These are phyloP conservation scores for Agarophyton chilense DNA, from an alignment of 23 red algal genomes.

Conservation along the genomic window DNA sequence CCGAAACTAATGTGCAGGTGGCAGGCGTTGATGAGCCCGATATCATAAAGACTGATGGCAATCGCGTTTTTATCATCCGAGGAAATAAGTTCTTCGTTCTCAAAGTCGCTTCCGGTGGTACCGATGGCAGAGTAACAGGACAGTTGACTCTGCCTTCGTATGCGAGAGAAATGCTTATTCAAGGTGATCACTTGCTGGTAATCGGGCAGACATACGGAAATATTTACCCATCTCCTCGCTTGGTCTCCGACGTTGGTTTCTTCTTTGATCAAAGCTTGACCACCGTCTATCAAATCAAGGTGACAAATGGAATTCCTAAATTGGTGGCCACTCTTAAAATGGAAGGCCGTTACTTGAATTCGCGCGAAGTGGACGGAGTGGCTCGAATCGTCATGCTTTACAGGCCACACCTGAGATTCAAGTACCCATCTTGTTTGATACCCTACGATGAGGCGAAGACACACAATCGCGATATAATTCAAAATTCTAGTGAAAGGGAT, in stretches of 20 bases:
- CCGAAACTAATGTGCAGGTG: conserved; percentile 61
- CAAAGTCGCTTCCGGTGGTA: not conserved
- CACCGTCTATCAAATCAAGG: conserved; percentile 52
- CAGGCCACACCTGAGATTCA: conserved; percentile 8
- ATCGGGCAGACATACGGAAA: conserved; percentile 13
- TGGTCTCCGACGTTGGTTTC: not conserved
- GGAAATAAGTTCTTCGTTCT: conserved; percentile 52
- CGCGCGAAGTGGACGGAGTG: conserved; percentile 54
- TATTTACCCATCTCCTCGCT: not conserved
- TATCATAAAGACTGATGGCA: conserved; percentile 71
- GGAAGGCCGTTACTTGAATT: conserved; percentile 63
- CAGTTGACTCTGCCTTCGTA: conserved; percentile 13
- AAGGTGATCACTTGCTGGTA: conserved; percentile 35
- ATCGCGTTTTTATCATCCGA: conserved; percentile 37
- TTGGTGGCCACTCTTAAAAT: conserved; percentile 23
- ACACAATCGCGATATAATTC: conserved; percentile 34
- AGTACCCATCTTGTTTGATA: not conserved
- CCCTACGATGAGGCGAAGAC: not conserved
- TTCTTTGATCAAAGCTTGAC: conserved; percentile 31
- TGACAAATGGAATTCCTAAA: not conserved
- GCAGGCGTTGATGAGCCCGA: conserved; percentile 62
- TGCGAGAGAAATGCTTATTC: conserved; percentile 58
- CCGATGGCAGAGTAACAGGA: not conserved
- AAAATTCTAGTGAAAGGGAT: conserved; percentile 5
- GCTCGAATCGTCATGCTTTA: conserved; percentile 61